Evolutionary conservation across 495 filamentous ascomycete species (phyloP).

Genomic region (Evansstolkia leycettana): DNA sequence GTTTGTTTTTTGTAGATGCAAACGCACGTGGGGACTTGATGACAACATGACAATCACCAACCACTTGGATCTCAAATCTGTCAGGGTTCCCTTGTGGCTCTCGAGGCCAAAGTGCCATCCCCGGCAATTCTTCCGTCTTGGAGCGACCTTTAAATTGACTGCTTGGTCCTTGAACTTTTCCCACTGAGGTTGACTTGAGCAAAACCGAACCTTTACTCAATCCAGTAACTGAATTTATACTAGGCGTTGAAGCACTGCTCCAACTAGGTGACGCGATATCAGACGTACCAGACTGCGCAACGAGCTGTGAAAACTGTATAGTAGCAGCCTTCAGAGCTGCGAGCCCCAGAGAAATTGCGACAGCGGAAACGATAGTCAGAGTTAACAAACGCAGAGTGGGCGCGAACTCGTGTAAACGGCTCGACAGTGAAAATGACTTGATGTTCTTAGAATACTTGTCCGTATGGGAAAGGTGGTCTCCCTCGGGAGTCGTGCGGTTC

Average conservation of each 20-base stretch:
- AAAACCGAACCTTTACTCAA: slow-evolving; percentile 17
- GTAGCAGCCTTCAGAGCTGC: slow-evolving; percentile 13
- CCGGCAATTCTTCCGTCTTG: slow-evolving; percentile 10
- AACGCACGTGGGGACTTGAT: slow-evolving; percentile 43
- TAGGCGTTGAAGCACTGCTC: slow-evolving; percentile 6
- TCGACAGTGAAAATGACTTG: slow-evolving; percentile 14
- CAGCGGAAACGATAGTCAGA: slow-evolving; percentile 26
- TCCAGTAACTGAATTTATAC: slow-evolving; percentile 7
- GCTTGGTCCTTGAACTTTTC: slow-evolving; percentile 8
- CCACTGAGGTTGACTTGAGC: slow-evolving; percentile 8
- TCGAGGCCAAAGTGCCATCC: slow-evolving; percentile 7
- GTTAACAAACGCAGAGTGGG: slow-evolving; percentile 26
- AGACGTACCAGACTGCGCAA: slow-evolving; percentile 15
- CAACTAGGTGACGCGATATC: slow-evolving; percentile 7
- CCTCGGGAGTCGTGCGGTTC: slow-evolving; percentile 2
- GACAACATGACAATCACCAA: slow-evolving; percentile 49
- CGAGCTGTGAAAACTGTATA: slow-evolving; percentile 15
- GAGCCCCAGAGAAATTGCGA: slow-evolving; percentile 25
- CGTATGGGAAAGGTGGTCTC: slow-evolving; percentile 8
- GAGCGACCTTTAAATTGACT: slow-evolving; percentile 5
- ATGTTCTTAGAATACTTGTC: slow-evolving; percentile 21
- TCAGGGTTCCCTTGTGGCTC: slow-evolving; percentile 12
- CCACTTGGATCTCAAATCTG: slow-evolving; percentile 46
- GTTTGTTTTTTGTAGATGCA: slow-evolving; percentile 32
- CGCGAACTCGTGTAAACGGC: slow-evolving; percentile 24